Conservation (phyloP, 176 grass and related monocot genomes). For the Bromus sterilis region DNA sequence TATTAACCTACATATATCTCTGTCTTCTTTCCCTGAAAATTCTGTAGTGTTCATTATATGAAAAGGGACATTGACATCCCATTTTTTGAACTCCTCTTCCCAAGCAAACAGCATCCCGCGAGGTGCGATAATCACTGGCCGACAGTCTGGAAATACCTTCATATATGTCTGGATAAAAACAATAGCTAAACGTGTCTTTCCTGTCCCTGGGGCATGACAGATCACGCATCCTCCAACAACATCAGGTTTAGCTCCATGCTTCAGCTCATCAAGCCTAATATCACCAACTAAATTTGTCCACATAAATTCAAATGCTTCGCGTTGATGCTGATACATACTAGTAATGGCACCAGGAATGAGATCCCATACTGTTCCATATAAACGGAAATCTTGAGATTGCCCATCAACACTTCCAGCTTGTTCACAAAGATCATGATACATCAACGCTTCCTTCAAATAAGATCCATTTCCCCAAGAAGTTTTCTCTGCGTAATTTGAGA, state of each 20-base stretch:
- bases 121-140: slow-evolving; percentile 85
- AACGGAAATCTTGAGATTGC: slow-evolving; percentile 29
- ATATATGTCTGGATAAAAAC: slow-evolving; percentile 90
- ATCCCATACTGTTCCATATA: slow-evolving; percentile 73
- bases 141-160: slow-evolving; percentile 70
- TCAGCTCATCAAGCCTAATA: slow-evolving; percentile 66
- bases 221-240: slow-evolving; percentile 91
- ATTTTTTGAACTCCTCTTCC: slow-evolving; percentile 87
- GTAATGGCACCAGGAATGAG: slow-evolving; percentile 63
- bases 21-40: slow-evolving; percentile 73
- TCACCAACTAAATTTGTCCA: slow-evolving; percentile 81
- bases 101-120: slow-evolving; percentile 86
- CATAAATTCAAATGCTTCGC: slow-evolving; percentile 93
- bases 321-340: slow-evolving; percentile 75
- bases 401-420: slow-evolving; percentile 15
- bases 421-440: slow-evolving; percentile 49
- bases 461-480: slow-evolving; percentile 29
- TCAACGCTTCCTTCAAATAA: slow-evolving; percentile 26
- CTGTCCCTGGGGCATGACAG: slow-evolving; percentile 89
- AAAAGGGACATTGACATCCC: slow-evolving; percentile 74
- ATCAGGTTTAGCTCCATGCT: slow-evolving; percentile 44
- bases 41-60: slow-evolving; percentile 77
- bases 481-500: slow-evolving; percentile 37
- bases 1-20: slow-evolving; percentile 46
- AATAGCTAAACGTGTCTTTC: slow-evolving; percentile 84